phyloP scores from a whole-genome alignment of 257 asterid genomes.

The Nicotiana noctiflora region DNA sequence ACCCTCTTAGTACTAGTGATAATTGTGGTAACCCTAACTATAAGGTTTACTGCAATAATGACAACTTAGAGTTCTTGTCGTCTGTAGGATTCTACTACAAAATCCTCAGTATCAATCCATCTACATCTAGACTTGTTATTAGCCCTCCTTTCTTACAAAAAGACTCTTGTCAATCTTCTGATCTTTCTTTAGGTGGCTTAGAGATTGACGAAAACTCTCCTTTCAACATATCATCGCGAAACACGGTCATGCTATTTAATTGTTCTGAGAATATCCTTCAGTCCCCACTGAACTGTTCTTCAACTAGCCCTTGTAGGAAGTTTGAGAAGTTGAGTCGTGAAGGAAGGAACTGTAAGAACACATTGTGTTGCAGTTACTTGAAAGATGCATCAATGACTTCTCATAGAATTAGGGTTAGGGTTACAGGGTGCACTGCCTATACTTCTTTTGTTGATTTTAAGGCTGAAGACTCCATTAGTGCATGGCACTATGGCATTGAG shows the following conservation, averaged over 20 bases:
- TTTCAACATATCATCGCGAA: slow-evolving; percentile 32
- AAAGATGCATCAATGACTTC: slow-evolving; percentile 39
- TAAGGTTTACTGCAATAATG: slow-evolving; percentile 20
- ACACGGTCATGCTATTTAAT: slow-evolving; percentile 32
- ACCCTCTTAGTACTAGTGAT: slow-evolving; percentile 31
- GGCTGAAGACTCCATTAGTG: slow-evolving; percentile 10
- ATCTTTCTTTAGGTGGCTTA: slow-evolving; percentile 25
- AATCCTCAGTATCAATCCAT: slow-evolving; percentile 30
- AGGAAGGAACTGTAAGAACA: slow-evolving; percentile 21
- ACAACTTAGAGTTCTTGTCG: slow-evolving; percentile 18
- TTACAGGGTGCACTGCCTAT: slow-evolving; percentile 37
- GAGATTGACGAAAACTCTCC: slow-evolving; percentile 31
- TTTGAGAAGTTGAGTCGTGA: slow-evolving; percentile 10
- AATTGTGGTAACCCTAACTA: slow-evolving; percentile 31
- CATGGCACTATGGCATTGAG: slow-evolving; percentile 37
- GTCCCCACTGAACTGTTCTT: slow-evolving; percentile 36
- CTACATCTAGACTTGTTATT: slow-evolving; percentile 16
- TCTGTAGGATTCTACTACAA: slow-evolving; percentile 18
- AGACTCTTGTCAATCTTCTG: slow-evolving; percentile 26
- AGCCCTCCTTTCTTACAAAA: slow-evolving; percentile 18
- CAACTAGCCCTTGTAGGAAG: slow-evolving; percentile 28
- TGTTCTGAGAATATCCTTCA: slow-evolving; percentile 23
- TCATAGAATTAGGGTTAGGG: slow-evolving; percentile 25
- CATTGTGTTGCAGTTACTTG: slow-evolving; percentile 31
- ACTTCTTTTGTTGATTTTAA: slow-evolving; percentile 25